Evolutionary conservation across 164 flowering plant genomes (phyloP), one percentile per base, ranked within the genome.

Genomic region (Chloranthus sessilifolius): DNA sequence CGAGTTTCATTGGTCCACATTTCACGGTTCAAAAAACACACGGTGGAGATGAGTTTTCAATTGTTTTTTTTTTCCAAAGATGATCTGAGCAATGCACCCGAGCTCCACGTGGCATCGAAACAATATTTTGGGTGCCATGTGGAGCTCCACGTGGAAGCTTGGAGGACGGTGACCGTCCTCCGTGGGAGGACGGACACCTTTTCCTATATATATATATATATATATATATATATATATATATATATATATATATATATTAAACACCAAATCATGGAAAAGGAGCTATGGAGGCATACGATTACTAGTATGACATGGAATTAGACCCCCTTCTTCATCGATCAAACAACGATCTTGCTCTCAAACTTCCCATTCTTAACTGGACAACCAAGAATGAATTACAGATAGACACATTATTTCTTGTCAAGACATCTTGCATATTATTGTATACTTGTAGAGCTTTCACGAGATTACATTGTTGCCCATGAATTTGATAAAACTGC

Each of bases 311-410:
- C 87, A 89, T 43, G 98, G 98, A 20, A 16, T 60, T 15, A 91
- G 59, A 52, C 96, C 95, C 68, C 49, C 54, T 74, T 81, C 85
- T 87, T 96, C 87, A 85, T 68, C 85, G 73, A 60, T 69, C 62
- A 76, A 85, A 87, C 57, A 83, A 52, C 59, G 24, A 87, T 35
- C 64, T 81, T 58, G 57, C 64, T 65, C 46, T 81, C 80, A 35
- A 77, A 69, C 60, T 71, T 87, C 24, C 85, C 84, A 75, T 70
- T 80, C 69, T 70, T 78, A 48, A 78, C 63, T 58, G 87, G 52
- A 66, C 95, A 83, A 50, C 76, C 60, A 44, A 91, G 84, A 64
- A 85, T 50, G 98, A 76, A 65, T 91, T 87, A 62, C 96, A 87
- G 40, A 91, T 64, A 2, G 77, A 73, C 24, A 70, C 79, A 68